phyloP scores from a whole-genome alignment of 2,329 filamentous ascomycete species.

The Diaporthe longicolla region DNA sequence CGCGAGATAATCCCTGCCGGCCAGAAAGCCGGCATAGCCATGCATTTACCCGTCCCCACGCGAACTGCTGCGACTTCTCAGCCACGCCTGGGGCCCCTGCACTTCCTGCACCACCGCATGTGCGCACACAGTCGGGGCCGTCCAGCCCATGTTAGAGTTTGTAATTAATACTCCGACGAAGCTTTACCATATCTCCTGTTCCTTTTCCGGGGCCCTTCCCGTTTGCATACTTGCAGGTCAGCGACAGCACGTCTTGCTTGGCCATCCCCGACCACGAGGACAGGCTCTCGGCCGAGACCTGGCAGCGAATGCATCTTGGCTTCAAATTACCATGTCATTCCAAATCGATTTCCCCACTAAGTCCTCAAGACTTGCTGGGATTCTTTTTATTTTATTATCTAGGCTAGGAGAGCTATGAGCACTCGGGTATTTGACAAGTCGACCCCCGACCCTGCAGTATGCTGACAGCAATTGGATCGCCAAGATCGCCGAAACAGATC shows the following conservation, averaged over 20 bases:
- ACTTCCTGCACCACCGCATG: neutral
- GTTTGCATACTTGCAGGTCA: neutral
- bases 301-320: neutral
- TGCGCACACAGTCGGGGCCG: neutral
- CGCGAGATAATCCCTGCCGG: neutral
- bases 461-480: conserved; percentile 24
- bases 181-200: neutral
- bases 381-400: neutral
- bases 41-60: neutral
- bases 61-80: conserved; percentile 24
- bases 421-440: neutral
- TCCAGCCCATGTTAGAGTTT: conserved; percentile 27
- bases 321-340: neutral
- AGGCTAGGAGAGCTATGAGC: neutral
- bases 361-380: no score
- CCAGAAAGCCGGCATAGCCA: neutral
- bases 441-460: neutral
- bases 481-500: conserved; percentile 36
- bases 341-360: neutral
- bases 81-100: conserved; percentile 15
- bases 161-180: conserved; percentile 14
- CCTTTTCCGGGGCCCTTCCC: neutral
- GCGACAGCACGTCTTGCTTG: neutral
- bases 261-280: neutral
- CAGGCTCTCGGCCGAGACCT: conserved; percentile 9